Conservation (phyloP, 345 rosid genomes). For the Eucalyptus caleyi region DNA sequence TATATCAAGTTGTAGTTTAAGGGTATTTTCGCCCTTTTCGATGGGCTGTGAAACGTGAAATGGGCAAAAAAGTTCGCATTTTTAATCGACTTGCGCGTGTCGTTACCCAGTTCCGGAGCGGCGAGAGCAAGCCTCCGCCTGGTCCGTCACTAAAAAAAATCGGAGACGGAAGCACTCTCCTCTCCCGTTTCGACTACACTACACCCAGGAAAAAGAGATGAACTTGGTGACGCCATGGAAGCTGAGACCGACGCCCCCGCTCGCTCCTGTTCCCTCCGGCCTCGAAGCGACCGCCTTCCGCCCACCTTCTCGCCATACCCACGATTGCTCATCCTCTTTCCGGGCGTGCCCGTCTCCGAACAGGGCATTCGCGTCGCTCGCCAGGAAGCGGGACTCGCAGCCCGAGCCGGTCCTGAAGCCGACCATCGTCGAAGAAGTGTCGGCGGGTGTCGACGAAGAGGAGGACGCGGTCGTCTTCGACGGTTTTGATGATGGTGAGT, state of each 20-base stretch:
- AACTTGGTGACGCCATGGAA: not conserved
- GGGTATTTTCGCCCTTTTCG: not conserved
- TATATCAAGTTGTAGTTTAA: too few species aligned
- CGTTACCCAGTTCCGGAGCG: not conserved
- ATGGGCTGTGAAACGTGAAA: not conserved
- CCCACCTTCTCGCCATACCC: not conserved
- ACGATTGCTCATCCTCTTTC: not conserved
- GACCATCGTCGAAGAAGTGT: slow-evolving; percentile 23
- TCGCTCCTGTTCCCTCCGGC: not conserved
- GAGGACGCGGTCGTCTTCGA: slow-evolving; percentile 35
- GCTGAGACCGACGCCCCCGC: not conserved
- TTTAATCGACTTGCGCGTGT: not conserved
- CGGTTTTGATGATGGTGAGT: slow-evolving; percentile 47
- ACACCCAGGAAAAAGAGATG: not conserved
- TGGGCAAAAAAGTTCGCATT: not conserved
- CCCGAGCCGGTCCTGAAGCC: slow-evolving; percentile 22
- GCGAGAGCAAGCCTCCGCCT: not conserved
- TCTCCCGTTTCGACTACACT: not conserved
- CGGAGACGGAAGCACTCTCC: not conserved
- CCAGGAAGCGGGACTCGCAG: slow-evolving; percentile 34
- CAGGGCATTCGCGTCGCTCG: slow-evolving; percentile 8
- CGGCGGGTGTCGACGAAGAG: slow-evolving; percentile 13
- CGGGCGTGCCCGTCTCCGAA: not conserved
- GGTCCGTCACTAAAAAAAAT: not conserved
- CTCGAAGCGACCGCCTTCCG: not conserved